phyloP scores from a whole-genome alignment of 257 asterid species.

The Nyctanthes arbortristis region DNA sequence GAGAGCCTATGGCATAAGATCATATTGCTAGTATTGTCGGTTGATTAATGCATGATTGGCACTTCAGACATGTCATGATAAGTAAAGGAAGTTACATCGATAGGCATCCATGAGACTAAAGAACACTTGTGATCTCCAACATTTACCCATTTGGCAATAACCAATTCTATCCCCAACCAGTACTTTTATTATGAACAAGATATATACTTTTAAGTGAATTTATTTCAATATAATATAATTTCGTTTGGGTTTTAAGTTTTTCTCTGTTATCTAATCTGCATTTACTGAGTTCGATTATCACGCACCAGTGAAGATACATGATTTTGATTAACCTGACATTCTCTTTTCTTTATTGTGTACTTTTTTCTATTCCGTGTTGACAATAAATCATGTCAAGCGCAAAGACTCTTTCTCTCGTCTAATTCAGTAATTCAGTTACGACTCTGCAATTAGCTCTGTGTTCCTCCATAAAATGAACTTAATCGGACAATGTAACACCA shows the following conservation, averaged over 20 bases:
- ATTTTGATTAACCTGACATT: conserved; percentile 6
- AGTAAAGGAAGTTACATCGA: neutral
- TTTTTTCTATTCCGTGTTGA: conserved; percentile 20
- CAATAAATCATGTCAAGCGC: too few species aligned
- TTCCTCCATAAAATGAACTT: neutral
- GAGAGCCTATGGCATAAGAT: neutral
- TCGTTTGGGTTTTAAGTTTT: neutral
- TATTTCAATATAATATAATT: neutral
- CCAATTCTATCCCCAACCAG: neutral
- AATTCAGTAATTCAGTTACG: too few species aligned
- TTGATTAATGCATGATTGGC: neutral
- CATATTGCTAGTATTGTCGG: neutral
- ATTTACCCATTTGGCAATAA: neutral
- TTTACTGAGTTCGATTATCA: conserved; percentile 22
- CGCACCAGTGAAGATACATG: conserved; percentile 22
- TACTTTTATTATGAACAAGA: too few species aligned
- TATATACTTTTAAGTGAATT: neutral
- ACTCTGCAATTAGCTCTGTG: conserved; percentile 7
- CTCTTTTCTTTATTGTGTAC: conserved; percentile 7
- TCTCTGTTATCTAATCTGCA: conserved; percentile 17
- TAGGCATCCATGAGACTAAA: neutral
- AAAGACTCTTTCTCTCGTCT: too few species aligned
- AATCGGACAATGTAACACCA: neutral
- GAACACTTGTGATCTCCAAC: neutral
- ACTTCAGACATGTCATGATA: neutral